Conservation (phyloP, 1,284 basidiomycete genomes). For the Porogramme epimiltina region DNA sequence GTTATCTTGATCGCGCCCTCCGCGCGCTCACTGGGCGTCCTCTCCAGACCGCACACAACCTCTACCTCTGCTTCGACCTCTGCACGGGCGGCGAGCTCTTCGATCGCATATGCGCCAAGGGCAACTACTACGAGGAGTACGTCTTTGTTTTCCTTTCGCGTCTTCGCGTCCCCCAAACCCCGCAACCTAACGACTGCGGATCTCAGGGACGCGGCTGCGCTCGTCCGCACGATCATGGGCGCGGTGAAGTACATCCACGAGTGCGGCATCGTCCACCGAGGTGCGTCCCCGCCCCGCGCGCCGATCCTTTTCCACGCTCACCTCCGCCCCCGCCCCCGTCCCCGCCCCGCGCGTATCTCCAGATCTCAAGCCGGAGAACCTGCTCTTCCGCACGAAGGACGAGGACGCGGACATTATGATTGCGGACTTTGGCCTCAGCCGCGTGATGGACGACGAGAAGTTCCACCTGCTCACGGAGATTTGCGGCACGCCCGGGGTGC, state of each 20-base stretch:
- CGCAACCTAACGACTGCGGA: background rate
- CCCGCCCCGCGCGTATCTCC: background rate
- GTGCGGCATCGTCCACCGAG: constrained; percentile 94
- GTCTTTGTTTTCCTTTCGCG: constrained; percentile 30
- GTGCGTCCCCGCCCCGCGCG: constrained; percentile 48
- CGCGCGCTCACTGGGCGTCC: background rate
- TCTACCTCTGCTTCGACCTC: constrained; percentile 94
- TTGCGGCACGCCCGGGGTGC: constrained; percentile 86
- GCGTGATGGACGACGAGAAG: constrained; percentile 91
- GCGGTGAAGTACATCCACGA: constrained; percentile 94
- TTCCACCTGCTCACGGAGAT: constrained; percentile 91
- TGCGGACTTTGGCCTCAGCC: constrained; percentile 93
- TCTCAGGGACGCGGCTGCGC: constrained; percentile 83
- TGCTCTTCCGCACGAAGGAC: constrained; percentile 88
- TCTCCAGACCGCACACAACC: constrained; percentile 84
- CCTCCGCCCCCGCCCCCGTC: background rate
- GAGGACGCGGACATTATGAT: constrained; percentile 97
- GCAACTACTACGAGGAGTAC: constrained; percentile 93
- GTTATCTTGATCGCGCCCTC: background rate
- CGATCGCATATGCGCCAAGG: constrained; percentile 97
- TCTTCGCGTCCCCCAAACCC: background rate
- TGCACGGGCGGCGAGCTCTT: constrained; percentile 99
- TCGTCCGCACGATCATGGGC: constrained; percentile 85
- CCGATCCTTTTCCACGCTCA: no score
- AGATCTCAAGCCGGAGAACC: constrained; percentile 98